Conservation (phyloP, 2,329 filamentous ascomycete genomes). For the Calonectria pseudoturangicola region DNA sequence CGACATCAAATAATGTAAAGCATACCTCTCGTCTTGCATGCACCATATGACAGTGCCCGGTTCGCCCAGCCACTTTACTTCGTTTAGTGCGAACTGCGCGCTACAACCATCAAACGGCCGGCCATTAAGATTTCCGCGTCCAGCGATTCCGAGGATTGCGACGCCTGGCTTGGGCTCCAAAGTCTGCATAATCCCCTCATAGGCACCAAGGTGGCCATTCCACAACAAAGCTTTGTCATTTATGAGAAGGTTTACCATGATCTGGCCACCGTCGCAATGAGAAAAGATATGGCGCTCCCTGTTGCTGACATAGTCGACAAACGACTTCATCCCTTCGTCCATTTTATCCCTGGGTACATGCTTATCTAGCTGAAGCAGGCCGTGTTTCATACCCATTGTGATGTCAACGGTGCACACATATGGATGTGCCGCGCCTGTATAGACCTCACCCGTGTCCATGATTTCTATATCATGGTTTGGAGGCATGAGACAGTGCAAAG, state of each 20-base stretch:
- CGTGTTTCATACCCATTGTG: constrained; percentile 6
- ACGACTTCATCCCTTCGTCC: constrained; percentile 9
- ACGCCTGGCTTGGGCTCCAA: constrained; percentile 5
- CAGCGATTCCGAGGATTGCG: constrained; percentile 11
- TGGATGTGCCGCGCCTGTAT: background rate
- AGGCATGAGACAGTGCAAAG: background rate
- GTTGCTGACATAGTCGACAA: constrained; percentile 3
- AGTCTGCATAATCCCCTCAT: background rate
- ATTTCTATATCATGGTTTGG: background rate
- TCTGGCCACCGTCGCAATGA: background rate
- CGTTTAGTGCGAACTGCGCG: background rate
- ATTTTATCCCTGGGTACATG: background rate
- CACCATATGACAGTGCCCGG: background rate
- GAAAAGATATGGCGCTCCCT: background rate
- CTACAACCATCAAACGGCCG: constrained; percentile 5
- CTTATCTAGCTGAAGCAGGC: background rate
- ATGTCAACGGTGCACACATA: constrained; percentile 4
- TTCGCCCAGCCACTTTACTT: constrained; percentile 15
- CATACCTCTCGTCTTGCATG: constrained; percentile 4
- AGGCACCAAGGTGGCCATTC: constrained; percentile 10
- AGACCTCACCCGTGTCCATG: constrained; percentile 4
- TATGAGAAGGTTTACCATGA: constrained; percentile 11
- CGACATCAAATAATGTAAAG: background rate
- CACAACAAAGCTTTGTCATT: background rate
- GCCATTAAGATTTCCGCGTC: background rate